Conservation (phyloP, 352 stramenopile species). For the Globisporangium emineosum region DNA sequence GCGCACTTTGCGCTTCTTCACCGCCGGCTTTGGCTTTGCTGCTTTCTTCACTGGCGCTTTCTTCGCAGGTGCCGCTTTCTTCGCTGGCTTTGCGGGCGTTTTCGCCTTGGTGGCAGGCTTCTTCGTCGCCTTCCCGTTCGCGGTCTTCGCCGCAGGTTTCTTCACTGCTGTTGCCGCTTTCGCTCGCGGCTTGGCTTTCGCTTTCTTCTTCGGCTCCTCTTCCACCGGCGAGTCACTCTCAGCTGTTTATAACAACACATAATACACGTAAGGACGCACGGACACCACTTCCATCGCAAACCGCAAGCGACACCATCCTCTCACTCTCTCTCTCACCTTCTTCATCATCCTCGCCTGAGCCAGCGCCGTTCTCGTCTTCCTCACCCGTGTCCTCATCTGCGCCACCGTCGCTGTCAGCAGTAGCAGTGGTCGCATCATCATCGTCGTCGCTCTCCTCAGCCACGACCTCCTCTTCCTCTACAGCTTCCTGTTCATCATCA, state of each 20-base stretch:
- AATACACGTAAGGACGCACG: not conserved
- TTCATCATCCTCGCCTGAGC: not conserved
- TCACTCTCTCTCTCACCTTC: not conserved
- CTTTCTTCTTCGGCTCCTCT: slow-evolving; percentile 13
- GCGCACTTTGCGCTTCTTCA: slow-evolving; percentile 56
- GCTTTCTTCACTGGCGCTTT: slow-evolving; percentile 6
- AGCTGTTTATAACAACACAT: not conserved
- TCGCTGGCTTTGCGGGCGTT: not conserved
- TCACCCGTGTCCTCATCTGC: not conserved
- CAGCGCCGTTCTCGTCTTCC: slow-evolving; percentile 1
- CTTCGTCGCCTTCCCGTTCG: not conserved
- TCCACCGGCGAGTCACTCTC: slow-evolving; percentile 1
- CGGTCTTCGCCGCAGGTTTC: not conserved
- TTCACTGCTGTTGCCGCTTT: slow-evolving; percentile 16
- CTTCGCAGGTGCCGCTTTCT: not conserved
- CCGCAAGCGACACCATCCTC: not conserved
- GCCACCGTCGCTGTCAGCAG: not conserved
- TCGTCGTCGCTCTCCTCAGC: not conserved
- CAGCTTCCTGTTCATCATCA: not conserved
- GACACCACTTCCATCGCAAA: not conserved
- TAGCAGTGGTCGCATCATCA: not conserved
- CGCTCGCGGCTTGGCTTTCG: slow-evolving; percentile 19
- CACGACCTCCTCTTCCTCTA: not conserved
- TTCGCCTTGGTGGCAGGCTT: slow-evolving; percentile 9
- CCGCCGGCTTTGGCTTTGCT: slow-evolving; percentile 12